A percentile compares a stretch with the other conserved stretches of the same genome.
These are phyloP conservation scores for Tulasnella sp. DNA, from an alignment of 768 basidiomycete species.

Conservation along the genomic window DNA sequence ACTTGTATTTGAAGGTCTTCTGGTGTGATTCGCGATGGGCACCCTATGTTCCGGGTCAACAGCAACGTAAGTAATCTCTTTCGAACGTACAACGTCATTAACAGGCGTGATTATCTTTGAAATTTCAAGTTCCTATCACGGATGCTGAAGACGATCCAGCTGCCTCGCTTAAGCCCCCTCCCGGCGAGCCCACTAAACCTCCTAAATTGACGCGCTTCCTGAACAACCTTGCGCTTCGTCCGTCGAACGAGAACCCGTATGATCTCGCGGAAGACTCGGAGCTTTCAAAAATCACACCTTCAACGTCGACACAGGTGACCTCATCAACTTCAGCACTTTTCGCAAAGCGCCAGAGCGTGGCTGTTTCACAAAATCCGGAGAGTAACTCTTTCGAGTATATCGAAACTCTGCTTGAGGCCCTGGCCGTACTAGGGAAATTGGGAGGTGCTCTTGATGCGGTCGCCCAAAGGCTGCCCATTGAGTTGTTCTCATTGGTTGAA, in stretches of 20 bases:
- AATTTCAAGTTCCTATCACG: conserved; percentile 46
- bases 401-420: conserved; percentile 84
- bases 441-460: conserved; percentile 74
- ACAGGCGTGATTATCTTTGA: conserved; percentile 3
- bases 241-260: conserved; percentile 61
- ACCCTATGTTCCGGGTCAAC: conserved; percentile 69
- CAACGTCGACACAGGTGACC: neutral
- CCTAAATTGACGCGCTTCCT: conserved; percentile 53
- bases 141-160: conserved; percentile 38
- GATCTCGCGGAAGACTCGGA: conserved; percentile 40
- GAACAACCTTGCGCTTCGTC: conserved; percentile 49
- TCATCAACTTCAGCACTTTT: conserved; percentile 4
- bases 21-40: conserved; percentile 94
- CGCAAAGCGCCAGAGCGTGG: conserved; percentile 19
- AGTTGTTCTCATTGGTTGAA: conserved; percentile 79
- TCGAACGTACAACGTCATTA: neutral
- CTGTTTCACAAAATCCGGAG: conserved; percentile 53
- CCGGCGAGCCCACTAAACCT: conserved; percentile 31
- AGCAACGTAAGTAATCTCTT: conserved; percentile 42
- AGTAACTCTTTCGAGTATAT: conserved; percentile 88
- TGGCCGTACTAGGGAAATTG: conserved; percentile 81
- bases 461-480: conserved; percentile 67
- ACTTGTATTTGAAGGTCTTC: conserved; percentile 93
- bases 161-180: conserved; percentile 16
- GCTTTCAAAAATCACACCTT: conserved; percentile 1